Evolutionary conservation across 176 grass and related monocot genomes (phyloP).

Genomic region (Musa acuminata): DNA sequence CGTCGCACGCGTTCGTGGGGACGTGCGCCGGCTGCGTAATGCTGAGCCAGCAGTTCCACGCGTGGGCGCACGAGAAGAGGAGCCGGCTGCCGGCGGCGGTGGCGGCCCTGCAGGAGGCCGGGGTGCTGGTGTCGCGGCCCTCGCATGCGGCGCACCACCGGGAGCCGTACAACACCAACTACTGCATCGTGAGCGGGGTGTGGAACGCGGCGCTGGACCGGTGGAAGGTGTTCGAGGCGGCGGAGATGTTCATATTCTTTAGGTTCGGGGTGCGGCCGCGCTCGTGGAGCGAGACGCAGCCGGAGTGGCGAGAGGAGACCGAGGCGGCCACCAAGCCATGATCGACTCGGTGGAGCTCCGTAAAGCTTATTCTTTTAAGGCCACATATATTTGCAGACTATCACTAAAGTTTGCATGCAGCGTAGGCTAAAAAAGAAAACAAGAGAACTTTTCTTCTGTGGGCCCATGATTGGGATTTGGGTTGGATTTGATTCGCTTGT

Average conservation of each 20-base stretch:
- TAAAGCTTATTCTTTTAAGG: too few species aligned
- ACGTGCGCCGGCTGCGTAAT: slow-evolving; percentile 50
- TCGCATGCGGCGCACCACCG: slow-evolving; percentile 69
- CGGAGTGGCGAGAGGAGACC: slow-evolving; percentile 44
- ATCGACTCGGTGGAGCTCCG: too few species aligned
- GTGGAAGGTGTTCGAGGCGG: slow-evolving; percentile 56
- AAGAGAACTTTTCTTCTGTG: too few species aligned
- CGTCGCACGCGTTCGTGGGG: slow-evolving; percentile 47
- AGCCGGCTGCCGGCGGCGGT: slow-evolving; percentile 42
- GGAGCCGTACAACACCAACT: slow-evolving; percentile 53
- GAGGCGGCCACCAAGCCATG: not conserved
- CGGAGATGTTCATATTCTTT: slow-evolving; percentile 73
- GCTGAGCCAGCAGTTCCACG: slow-evolving; percentile 89
- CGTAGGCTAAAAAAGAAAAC: too few species aligned
- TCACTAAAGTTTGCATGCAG: too few species aligned
- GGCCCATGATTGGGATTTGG: too few species aligned
- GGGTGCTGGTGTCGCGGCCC: slow-evolving; percentile 67
- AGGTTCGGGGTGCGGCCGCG: slow-evolving; percentile 52
- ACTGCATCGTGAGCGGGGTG: slow-evolving; percentile 75
- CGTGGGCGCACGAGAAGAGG: slow-evolving; percentile 71
- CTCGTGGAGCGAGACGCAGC: slow-evolving; percentile 43
- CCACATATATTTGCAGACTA: too few species aligned
- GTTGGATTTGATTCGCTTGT: too few species aligned
- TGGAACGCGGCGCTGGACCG: slow-evolving; percentile 60
- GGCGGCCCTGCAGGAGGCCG: slow-evolving; percentile 46